A percentile compares a stretch with the other conserved stretches of the same genome.
Evolutionary conservation across 2,329 filamentous ascomycete species (phyloP).

Genomic region (Penicillium glabrum): DNA sequence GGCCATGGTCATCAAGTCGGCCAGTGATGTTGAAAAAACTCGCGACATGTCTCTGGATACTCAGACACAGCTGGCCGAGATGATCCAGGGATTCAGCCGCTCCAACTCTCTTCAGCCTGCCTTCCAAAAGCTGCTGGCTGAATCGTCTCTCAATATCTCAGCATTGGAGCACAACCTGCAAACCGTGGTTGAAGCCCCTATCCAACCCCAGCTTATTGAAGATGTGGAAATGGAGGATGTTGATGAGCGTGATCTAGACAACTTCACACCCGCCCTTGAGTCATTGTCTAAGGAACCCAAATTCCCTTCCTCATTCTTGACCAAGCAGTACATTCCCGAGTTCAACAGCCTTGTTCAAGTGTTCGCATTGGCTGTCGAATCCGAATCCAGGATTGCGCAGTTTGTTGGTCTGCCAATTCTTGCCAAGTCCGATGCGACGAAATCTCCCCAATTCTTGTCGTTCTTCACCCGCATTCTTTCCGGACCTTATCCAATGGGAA

Average conservation of each 20-base stretch:
- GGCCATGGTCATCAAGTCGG: conserved; percentile 33
- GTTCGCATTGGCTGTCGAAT: conserved; percentile 36
- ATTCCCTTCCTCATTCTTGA: conserved; percentile 40
- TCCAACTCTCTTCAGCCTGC: conserved; percentile 59
- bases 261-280: conserved; percentile 34
- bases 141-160: conserved; percentile 70
- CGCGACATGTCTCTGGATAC: conserved; percentile 43
- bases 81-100: conserved; percentile 66
- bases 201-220: conserved; percentile 50
- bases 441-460: conserved; percentile 67
- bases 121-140: conserved; percentile 66
- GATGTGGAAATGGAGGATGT: conserved; percentile 54
- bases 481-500: conserved; percentile 67
- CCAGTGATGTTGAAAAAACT: conserved; percentile 49
- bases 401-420: conserved; percentile 42
- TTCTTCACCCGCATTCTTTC: conserved; percentile 77
- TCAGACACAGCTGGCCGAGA: conserved; percentile 64
- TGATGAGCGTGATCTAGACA: conserved; percentile 27
- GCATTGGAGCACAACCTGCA: conserved; percentile 73
- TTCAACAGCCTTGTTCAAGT: conserved; percentile 41
- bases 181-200: conserved; percentile 62
- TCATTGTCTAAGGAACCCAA: conserved; percentile 29
- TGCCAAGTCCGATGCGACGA: conserved; percentile 47
- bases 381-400: conserved; percentile 29
- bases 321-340: conserved; percentile 29